A percentile compares a stretch with the other conserved stretches of the same genome.
These are phyloP conservation scores for Gonium pectorale DNA, from an alignment of 139 green algal genomes.

Conservation along the genomic window DNA sequence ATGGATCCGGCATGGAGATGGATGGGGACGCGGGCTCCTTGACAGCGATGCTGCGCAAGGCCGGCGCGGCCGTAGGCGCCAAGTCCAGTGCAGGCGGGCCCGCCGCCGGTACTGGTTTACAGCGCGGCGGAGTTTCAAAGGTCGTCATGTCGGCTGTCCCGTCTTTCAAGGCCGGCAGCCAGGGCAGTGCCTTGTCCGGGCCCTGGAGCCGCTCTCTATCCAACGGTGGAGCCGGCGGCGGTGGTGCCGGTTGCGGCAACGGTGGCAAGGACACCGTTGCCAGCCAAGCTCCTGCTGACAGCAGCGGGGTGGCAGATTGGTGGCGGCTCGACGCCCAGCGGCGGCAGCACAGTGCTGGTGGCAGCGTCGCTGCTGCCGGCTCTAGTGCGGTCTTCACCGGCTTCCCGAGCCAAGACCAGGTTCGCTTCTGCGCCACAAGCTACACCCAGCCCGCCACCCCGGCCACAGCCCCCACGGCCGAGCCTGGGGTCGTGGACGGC, in stretches of 20 bases:
- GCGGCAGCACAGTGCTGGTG: background rate
- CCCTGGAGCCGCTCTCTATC: background rate
- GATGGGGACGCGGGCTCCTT: background rate
- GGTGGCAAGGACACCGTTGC: background rate
- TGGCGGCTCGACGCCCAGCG: background rate
- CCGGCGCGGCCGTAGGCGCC: background rate
- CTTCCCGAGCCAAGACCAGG: background rate
- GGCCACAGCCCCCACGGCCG: too few species aligned
- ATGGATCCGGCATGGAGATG: background rate
- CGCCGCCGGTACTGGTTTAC: background rate
- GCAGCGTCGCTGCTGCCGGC: background rate
- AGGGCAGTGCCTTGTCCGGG: background rate
- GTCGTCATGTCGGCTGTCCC: background rate
- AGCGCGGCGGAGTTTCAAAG: slow-evolving; percentile 2
- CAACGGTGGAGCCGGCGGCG: background rate
- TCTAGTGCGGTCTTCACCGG: slow-evolving; percentile 4
- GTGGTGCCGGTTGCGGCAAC: background rate
- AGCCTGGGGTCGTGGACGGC: background rate
- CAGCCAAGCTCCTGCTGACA: background rate
- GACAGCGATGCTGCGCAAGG: background rate
- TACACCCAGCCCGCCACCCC: background rate
- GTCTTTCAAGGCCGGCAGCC: background rate
- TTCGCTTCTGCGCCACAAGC: background rate
- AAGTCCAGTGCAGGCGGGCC: background rate
- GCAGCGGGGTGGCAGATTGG: background rate